Base-by-base conservation (phyloP, 805 yeast genomes). In the Candida adriatica region DNA sequence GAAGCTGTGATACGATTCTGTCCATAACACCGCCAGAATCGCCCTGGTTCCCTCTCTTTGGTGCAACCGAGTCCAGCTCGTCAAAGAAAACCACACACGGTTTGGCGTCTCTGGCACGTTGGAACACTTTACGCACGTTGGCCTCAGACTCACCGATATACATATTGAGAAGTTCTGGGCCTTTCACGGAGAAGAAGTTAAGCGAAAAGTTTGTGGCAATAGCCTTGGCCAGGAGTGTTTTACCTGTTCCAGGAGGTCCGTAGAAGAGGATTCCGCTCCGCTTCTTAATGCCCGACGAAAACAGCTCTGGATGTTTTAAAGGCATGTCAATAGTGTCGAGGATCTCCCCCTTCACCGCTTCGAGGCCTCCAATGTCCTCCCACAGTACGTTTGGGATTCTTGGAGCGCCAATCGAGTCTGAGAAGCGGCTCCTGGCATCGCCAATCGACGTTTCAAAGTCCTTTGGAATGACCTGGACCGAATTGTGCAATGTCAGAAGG, bases 21-120 rank as follows among this genome's bases (percentile, higher is more conserved):
- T 92, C 98, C 98, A 92, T 92, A 3, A 92, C 97, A 45, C 97
- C 98, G 13, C 97, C 97, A 3, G 96, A 87, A 57, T 92, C 98
- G 16, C 98, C 97, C 52, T 92, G 96, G 54, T 90, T 88, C 18
- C 98, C 98, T 64, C 97, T 77, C 55, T 92, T 90, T 2, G 97
- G 97, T 0, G 98, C 98, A 1, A 92, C 96, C 1, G 96, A 87
- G 59, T 92, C 98, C 58, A 92, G 68, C 60, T 92, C 98, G 61
- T 92, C 98, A 52, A 92, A 92, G 58, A 92, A 92, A 13, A 92
- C 87, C 13, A 92, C 96, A 64, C 98, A 92, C 2, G 98, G 98
- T 53, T 80, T 83, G 10, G 97, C 96, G 57, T 92, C 98, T 33
- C 97, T 67, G 0, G 97, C 97, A 44, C 72, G 76, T 56, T 90